phyloP scores from a whole-genome alignment of 805 yeast genomes.

The Kodamaea neixiangensis region DNA sequence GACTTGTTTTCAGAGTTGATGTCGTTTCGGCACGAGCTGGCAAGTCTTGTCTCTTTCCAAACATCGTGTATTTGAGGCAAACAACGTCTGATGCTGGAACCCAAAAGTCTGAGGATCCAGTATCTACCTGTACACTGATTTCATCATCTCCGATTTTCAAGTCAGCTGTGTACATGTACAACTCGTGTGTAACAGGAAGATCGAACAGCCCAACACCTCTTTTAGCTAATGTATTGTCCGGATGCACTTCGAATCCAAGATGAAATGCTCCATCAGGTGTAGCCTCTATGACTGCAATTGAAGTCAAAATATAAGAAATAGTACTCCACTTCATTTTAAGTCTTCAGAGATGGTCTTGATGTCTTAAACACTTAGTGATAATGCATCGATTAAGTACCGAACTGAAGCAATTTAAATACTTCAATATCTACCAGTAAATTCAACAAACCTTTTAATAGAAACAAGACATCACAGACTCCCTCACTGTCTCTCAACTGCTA shows the following conservation, averaged over 20 bases:
- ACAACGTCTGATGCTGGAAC: neutral
- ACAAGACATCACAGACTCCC: conserved; percentile 14
- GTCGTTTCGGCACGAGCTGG: too few relatives aligned
- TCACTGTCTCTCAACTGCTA: neutral
- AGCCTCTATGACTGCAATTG: neutral
- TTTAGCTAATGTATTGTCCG: neutral
- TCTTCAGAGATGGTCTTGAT: neutral
- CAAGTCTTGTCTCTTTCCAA: neutral
- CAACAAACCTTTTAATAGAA: too few relatives aligned
- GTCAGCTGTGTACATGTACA: neutral
- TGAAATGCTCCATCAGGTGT: neutral
- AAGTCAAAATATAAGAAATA: neutral
- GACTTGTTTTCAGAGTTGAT: too few relatives aligned
- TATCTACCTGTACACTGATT: neutral
- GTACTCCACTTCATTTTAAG: neutral
- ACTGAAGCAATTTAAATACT: too few relatives aligned
- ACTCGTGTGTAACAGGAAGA: neutral
- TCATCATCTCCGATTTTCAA: neutral
- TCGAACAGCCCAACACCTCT: neutral
- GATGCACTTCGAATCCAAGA: neutral
- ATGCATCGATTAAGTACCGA: too few relatives aligned
- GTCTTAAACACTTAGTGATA: too few relatives aligned
- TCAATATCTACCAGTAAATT: too few relatives aligned
- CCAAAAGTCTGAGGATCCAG: conserved; percentile 1
- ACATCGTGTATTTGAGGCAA: neutral